Conservation (phyloP, 345 rosid genomes). For the Pseudoturritis turrita region DNA sequence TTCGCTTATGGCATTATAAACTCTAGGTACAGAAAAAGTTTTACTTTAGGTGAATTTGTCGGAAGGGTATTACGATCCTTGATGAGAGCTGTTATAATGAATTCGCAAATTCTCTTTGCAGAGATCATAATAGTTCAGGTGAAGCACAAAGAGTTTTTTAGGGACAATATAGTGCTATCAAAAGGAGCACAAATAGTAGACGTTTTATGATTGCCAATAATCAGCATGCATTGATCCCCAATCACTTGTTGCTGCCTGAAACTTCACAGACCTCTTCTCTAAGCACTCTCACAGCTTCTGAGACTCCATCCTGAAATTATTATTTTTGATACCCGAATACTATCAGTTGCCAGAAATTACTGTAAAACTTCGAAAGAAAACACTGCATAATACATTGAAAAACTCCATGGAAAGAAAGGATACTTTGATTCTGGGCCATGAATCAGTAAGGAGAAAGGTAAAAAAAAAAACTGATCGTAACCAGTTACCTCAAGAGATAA, state of each 20-base stretch:
- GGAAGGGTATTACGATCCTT: slow-evolving; percentile 28
- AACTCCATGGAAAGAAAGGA: neutral
- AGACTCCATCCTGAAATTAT: slow-evolving; percentile 67
- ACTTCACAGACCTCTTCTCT: slow-evolving; percentile 46
- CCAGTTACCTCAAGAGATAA: slow-evolving; percentile 64
- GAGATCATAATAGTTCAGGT: slow-evolving; percentile 33
- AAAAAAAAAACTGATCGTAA: neutral
- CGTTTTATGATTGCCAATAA: neutral
- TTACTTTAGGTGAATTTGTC: slow-evolving; percentile 26
- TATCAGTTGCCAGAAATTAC: slow-evolving; percentile 6
- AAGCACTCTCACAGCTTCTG: slow-evolving; percentile 68
- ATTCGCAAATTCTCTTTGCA: slow-evolving; percentile 45
- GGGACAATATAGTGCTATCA: neutral
- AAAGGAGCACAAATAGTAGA: neutral
- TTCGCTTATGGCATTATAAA: too few relatives aligned
- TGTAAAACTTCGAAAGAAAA: neutral
- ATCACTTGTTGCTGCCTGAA: slow-evolving; percentile 13
- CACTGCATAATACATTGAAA: neutral
- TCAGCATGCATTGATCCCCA: neutral
- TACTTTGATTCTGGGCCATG: neutral
- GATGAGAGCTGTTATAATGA: slow-evolving; percentile 42
- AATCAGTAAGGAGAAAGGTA: neutral
- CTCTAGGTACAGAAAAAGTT: too few relatives aligned
- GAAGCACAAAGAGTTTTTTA: slow-evolving; percentile 23
- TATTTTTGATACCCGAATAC: neutral